These are phyloP conservation scores for Cercospora zeina DNA, from an alignment of 2,329 filamentous ascomycete genomes.

Conservation along the genomic window DNA sequence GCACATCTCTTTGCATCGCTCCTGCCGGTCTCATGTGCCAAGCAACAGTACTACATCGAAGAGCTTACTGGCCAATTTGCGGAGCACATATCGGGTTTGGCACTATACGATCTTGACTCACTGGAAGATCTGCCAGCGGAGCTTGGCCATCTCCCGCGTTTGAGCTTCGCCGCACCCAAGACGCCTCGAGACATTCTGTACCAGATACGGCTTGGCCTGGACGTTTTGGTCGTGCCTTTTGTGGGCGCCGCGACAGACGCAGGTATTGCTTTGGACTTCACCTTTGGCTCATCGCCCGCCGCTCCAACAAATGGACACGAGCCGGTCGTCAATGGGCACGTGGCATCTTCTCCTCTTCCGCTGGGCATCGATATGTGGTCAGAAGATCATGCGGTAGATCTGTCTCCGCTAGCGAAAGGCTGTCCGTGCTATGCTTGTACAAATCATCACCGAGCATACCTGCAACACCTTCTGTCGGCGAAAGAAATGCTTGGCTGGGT, in stretches of 20 bases:
- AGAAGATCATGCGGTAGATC: conserved; percentile 58
- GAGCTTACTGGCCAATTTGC: conserved; percentile 66
- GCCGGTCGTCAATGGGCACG: conserved; percentile 17
- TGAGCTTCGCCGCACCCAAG: conserved; percentile 69
- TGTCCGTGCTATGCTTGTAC: conserved; percentile 84
- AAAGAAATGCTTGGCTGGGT: conserved; percentile 98
- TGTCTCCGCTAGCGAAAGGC: conserved; percentile 60
- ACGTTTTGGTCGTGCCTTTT: conserved; percentile 77
- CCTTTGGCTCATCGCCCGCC: conserved; percentile 51
- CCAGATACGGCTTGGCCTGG: conserved; percentile 74
- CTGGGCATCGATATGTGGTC: conserved; percentile 81
- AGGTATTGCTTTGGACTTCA: conserved; percentile 79
- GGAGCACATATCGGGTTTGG: conserved; percentile 64
- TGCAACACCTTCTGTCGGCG: conserved; percentile 82
- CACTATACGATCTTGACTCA: conserved; percentile 73
- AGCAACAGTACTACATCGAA: conserved; percentile 78
- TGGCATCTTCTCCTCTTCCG: conserved; percentile 41
- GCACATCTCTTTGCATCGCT: conserved; percentile 65
- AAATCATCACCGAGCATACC: conserved; percentile 79
- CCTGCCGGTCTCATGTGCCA: conserved; percentile 70
- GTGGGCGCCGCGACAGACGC: conserved; percentile 73
- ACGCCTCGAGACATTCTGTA: conserved; percentile 76
- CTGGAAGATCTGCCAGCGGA: conserved; percentile 65
- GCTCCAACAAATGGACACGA: conserved; percentile 2
- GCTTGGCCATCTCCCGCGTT: conserved; percentile 65